Evolutionary conservation across 352 stramenopile genomes (phyloP).

Genomic region (Labyrinthula sp.): DNA sequence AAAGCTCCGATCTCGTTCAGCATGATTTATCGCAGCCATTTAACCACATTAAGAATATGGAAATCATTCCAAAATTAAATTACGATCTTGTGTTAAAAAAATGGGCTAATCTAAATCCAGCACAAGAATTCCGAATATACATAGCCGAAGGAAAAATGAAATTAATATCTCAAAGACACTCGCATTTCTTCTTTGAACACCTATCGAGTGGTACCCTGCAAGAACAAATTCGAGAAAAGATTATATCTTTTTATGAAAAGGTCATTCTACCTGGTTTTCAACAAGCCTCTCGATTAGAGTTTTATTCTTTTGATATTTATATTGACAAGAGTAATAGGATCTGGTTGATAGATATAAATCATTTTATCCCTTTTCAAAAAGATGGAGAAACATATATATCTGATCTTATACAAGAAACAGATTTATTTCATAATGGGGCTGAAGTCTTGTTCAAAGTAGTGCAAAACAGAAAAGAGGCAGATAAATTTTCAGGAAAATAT

Average conservation of each 20-base stretch:
- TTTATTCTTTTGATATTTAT: slow-evolving; percentile 22
- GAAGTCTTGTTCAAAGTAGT: too few species aligned
- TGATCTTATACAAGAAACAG: too few species aligned
- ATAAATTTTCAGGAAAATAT: too few species aligned
- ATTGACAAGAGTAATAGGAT: slow-evolving; percentile 8
- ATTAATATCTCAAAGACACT: slow-evolving; percentile 8
- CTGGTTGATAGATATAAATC: slow-evolving; percentile 27
- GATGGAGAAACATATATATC: too few species aligned
- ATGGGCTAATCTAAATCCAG: slow-evolving; percentile 19
- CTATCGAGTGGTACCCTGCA: not conserved
- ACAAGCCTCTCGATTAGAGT: slow-evolving; percentile 2
- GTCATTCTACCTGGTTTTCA: slow-evolving; percentile 1
- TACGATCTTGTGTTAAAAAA: slow-evolving; percentile 2
- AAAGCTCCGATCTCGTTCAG: slow-evolving; percentile 15
- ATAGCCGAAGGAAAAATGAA: not conserved
- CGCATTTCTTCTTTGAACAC: slow-evolving; percentile 9
- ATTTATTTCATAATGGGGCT: too few species aligned
- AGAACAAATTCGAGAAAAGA: not conserved
- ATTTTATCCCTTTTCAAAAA: too few species aligned
- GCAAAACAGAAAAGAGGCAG: too few species aligned
- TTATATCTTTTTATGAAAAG: slow-evolving; percentile 11
- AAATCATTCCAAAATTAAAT: not conserved
- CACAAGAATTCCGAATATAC: slow-evolving; percentile 21
- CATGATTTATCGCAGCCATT: slow-evolving; percentile 20
- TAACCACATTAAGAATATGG: slow-evolving; percentile 9